These are phyloP conservation scores for Nymphaea colorata DNA, from an alignment of 164 flowering plant species.

Conservation along the genomic window DNA sequence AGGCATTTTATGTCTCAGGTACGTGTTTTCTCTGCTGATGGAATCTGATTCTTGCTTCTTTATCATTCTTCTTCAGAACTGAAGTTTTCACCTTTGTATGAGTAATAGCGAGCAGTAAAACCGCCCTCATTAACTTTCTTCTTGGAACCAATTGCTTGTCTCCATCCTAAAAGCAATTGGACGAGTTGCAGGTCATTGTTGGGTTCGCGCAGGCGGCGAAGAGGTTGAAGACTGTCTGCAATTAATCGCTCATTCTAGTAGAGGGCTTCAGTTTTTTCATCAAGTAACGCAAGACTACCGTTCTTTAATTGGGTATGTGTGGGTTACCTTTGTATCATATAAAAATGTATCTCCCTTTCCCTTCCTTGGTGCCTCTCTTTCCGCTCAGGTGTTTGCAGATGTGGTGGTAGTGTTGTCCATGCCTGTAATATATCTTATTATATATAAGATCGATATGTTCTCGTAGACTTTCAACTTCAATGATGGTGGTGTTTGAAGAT, in stretches of 20 bases:
- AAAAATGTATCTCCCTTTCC: not conserved
- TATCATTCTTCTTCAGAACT: not conserved
- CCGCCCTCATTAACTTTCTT: not conserved
- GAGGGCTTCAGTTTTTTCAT: not conserved
- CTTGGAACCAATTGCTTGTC: conserved; percentile 11
- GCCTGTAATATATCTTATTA: not conserved
- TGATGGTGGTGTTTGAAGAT: not conserved
- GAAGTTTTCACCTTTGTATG: not conserved
- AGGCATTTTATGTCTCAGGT: conserved; percentile 97
- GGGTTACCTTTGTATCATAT: not conserved
- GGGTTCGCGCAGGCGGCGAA: conserved; percentile 83
- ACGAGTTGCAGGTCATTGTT: conserved; percentile 88
- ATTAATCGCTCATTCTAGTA: conserved; percentile 18
- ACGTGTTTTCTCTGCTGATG: conserved; percentile 3
- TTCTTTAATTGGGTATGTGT: not conserved
- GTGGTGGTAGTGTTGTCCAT: not conserved
- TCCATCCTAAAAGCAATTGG: conserved; percentile 63
- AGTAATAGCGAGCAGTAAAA: not conserved
- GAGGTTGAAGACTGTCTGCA: conserved; percentile 72
- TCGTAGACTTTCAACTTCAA: not conserved
- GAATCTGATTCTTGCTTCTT: not conserved
- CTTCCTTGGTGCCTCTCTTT: not conserved
- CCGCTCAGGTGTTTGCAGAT: not conserved
- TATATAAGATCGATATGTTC: not conserved
- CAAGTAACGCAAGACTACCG: not conserved